Conservation (phyloP, 371 early-diverging fungal genomes). For the Haplosporangium sp. region DNA sequence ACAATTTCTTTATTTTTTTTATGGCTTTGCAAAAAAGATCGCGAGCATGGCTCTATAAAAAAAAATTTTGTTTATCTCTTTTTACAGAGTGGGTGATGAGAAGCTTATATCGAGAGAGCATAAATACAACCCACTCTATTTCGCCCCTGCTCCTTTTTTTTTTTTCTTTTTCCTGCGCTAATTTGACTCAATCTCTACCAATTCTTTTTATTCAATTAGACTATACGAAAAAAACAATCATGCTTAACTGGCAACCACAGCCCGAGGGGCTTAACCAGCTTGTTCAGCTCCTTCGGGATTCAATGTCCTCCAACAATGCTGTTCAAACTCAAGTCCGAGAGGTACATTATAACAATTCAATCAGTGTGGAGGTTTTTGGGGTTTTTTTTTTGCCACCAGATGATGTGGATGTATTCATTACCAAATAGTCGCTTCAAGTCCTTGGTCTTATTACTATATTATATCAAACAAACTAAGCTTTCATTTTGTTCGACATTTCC, state of each 20-base stretch:
- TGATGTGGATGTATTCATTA: conserved; percentile 11
- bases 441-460: background rate
- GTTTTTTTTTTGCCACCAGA: conserved; percentile 24
- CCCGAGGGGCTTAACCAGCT: conserved; percentile 73
- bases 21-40: background rate
- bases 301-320: conserved; percentile 66
- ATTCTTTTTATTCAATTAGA: conserved; percentile 3
- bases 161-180: background rate
- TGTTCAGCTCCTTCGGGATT: conserved; percentile 71
- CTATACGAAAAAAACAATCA: conserved; percentile 20
- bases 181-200: background rate
- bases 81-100: too few relatives aligned
- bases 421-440: background rate
- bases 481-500: conserved; percentile 5
- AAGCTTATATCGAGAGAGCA: background rate
- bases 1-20: background rate
- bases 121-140: conserved; percentile 4
- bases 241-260: conserved; percentile 69
- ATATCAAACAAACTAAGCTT: background rate
- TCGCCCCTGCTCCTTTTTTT: background rate
- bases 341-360: conserved; percentile 50
- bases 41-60: background rate
- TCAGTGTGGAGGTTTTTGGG: background rate
- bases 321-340: conserved; percentile 71
- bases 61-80: background rate